Percentiles rank a stretch among this genome's conserved stretches.
Conservation (phyloP, 1,284 basidiomycete genomes). For the Ustilago loliicola region DNA sequence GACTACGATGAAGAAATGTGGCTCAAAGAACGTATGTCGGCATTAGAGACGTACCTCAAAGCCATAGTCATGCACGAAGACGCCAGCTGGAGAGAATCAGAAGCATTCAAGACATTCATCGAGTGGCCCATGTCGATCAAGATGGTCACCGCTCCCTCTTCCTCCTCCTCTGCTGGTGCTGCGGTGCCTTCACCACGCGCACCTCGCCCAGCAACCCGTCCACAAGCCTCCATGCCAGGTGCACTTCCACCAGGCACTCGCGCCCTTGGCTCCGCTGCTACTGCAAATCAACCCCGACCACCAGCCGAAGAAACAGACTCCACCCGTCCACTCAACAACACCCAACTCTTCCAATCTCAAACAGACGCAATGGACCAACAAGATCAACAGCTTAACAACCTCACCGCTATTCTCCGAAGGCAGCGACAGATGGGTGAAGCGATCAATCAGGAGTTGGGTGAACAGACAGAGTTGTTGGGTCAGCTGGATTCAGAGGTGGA, state of each 20-base stretch:
- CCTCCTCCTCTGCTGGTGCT: constrained; percentile 3
- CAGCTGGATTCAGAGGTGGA: constrained; percentile 82
- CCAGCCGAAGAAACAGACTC: constrained; percentile 83
- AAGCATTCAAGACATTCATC: constrained; percentile 87
- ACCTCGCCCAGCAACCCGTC: background rate
- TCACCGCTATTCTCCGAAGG: constrained; percentile 85
- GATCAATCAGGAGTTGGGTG: constrained; percentile 84
- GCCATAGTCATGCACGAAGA: constrained; percentile 85
- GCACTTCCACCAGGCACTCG: constrained; percentile 23
- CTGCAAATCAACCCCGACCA: constrained; percentile 23
- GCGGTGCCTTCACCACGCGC: constrained; percentile 4
- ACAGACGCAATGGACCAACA: constrained; percentile 84
- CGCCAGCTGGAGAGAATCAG: constrained; percentile 82
- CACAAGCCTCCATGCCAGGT: constrained; percentile 25
- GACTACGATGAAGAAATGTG: constrained; percentile 70
- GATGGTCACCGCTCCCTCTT: constrained; percentile 22
- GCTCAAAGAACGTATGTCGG: constrained; percentile 80
- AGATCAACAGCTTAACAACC: constrained; percentile 82
- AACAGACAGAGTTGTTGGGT: constrained; percentile 89
- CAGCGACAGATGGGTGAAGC: constrained; percentile 89
- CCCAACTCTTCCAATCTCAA: constrained; percentile 84
- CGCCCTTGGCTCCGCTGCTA: constrained; percentile 19
- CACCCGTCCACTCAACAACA: constrained; percentile 87
- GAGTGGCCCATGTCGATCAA: constrained; percentile 76
- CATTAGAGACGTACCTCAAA: constrained; percentile 87